Evolutionary conservation across 106 monocot species (phyloP).

Genomic region (Acanthochlamys bracteata): DNA sequence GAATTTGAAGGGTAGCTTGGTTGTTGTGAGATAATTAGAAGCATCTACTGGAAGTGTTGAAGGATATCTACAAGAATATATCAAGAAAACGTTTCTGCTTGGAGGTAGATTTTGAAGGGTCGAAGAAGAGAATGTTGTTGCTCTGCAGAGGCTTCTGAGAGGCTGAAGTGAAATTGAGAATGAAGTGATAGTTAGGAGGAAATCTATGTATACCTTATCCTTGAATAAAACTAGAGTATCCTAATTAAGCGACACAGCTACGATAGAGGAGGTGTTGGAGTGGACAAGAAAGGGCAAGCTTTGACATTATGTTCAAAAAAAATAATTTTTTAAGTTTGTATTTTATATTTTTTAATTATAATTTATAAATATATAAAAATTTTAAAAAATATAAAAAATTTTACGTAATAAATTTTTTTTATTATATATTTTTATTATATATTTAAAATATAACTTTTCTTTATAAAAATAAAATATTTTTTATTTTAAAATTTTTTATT

Average conservation of each 20-base stretch:
- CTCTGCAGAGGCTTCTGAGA: slow-evolving; percentile 7
- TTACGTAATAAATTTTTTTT: no score
- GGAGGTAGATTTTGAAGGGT: slow-evolving; percentile 16
- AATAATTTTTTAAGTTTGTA: no score
- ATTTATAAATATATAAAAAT: no score
- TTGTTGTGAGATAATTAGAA: slow-evolving; percentile 11
- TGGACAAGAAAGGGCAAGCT: not conserved
- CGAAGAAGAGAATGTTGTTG: slow-evolving; percentile 21
- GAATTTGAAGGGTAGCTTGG: slow-evolving; percentile 1
- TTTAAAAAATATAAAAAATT: no score
- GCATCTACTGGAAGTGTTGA: slow-evolving; percentile 33
- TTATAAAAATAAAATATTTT: no score
- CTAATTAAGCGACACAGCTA: slow-evolving; percentile 10
- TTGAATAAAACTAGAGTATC: slow-evolving; percentile 9
- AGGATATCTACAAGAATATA: slow-evolving; percentile 30
- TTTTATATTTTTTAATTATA: no score
- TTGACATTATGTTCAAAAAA: no score
- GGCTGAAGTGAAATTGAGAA: not conserved
- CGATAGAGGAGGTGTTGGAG: slow-evolving; percentile 1
- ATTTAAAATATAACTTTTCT: no score
- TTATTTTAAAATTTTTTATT: no score
- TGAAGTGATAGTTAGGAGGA: not conserved
- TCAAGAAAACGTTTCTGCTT: slow-evolving; percentile 12
- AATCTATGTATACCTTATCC: slow-evolving; percentile 24
- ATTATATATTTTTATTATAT: no score